Percentiles rank a stretch among this genome's conserved stretches.
phyloP scores from a whole-genome alignment of 208 protist genomes.

The Trypanosomatidae sp. region DNA sequence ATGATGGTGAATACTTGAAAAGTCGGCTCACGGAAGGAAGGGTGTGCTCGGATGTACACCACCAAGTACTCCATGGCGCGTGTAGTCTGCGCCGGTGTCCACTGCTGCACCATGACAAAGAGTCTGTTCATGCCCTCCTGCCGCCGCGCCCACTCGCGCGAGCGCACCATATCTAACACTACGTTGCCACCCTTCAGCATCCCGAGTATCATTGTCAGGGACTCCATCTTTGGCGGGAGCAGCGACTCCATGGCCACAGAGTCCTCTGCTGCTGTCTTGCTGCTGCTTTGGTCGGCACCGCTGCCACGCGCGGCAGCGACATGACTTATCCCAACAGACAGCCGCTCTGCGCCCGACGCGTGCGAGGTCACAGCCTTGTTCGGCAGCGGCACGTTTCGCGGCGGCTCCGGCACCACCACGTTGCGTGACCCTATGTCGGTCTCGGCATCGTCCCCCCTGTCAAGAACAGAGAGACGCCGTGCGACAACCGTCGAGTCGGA shows the following conservation, averaged over 20 bases:
- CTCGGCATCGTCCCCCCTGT: not conserved
- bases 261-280: conserved; percentile 37
- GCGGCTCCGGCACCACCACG: not conserved
- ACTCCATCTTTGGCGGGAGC: conserved; percentile 68
- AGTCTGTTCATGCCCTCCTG: conserved; percentile 67
- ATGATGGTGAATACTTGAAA: conserved; percentile 76
- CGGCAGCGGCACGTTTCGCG: conserved; percentile 5
- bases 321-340: not conserved
- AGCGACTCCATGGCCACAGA: conserved; percentile 68
- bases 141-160: conserved; percentile 75
- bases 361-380: not conserved
- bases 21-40: conserved; percentile 72
- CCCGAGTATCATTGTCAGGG: conserved; percentile 58
- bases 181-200: conserved; percentile 52
- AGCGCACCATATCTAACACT: conserved; percentile 60
- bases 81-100: conserved; percentile 49
- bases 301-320: not conserved
- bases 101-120: conserved; percentile 43
- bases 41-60: conserved; percentile 67
- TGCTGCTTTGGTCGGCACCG: not conserved
- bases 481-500: conserved; percentile 3
- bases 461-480: conserved; percentile 7
- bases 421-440: not conserved
- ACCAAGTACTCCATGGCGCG: conserved; percentile 51
- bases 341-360: not conserved